Conservation (phyloP, 225 moss, liverwort and hornwort species). For the Thuidium tamariscinum region DNA sequence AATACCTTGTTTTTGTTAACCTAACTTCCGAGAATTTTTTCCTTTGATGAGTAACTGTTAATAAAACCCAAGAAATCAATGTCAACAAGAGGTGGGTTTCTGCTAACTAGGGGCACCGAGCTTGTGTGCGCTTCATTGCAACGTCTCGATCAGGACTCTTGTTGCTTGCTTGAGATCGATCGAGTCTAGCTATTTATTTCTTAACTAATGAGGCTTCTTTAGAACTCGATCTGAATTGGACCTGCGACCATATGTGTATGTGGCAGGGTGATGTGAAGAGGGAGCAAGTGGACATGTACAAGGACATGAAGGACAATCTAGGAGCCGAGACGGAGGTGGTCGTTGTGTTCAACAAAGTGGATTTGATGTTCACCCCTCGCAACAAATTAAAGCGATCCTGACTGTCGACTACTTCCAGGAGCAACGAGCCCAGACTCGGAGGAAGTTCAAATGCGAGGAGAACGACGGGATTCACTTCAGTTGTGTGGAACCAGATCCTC, state of each 20-base stretch:
- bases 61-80: neutral
- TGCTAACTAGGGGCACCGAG: neutral
- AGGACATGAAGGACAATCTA: neutral
- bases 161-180: neutral
- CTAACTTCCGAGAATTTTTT: neutral
- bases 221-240: too few species aligned
- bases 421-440: neutral
- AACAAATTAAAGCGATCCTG: neutral
- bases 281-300: neutral
- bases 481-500: neutral
- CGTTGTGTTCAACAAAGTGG: conserved; percentile 3
- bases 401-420: neutral
- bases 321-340: neutral
- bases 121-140: neutral
- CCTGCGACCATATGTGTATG: neutral
- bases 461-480: neutral
- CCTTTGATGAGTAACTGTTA: neutral
- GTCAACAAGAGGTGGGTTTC: neutral
- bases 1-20: neutral
- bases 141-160: neutral
- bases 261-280: neutral
- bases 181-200: neutral
- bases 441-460: neutral
- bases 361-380: neutral
- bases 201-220: neutral